Percentiles rank a stretch among this genome's conserved stretches.
Conservation (phyloP, 2,329 filamentous ascomycete species). For the Penicillium sp. region DNA sequence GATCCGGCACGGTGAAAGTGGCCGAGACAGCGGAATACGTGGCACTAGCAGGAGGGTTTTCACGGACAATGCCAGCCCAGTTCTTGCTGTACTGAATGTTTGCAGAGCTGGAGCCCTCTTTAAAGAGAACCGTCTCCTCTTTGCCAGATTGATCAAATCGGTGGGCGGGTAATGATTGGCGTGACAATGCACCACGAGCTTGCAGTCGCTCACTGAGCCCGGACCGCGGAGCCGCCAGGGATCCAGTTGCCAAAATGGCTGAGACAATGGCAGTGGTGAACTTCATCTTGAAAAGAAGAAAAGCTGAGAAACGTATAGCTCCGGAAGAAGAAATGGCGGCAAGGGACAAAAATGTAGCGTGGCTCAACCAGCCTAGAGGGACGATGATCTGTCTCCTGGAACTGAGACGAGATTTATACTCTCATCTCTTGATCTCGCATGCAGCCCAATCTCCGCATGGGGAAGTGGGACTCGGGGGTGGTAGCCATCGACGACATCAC, state of each 20-base stretch:
- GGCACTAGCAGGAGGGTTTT: conserved; percentile 36
- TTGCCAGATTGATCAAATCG: conserved; percentile 8
- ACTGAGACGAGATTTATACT: conserved; percentile 10
- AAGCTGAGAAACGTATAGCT: background rate
- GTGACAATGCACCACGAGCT: conserved; percentile 22
- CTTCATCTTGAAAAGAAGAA: conserved; percentile 26
- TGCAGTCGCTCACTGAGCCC: conserved; percentile 27
- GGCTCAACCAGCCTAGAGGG: background rate
- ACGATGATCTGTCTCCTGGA: too few relatives aligned
- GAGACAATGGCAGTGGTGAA: conserved; percentile 20
- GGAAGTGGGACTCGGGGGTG: conserved; percentile 13
- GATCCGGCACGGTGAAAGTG: conserved; percentile 50
- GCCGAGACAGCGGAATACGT: conserved; percentile 44
- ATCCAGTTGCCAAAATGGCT: conserved; percentile 20
- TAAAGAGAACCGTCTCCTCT: conserved; percentile 11
- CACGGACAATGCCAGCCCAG: conserved; percentile 56
- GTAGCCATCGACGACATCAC: conserved; percentile 1
- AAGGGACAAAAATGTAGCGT: background rate
- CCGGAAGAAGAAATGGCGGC: background rate
- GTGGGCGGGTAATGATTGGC: conserved; percentile 24
- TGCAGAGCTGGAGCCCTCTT: conserved; percentile 16
- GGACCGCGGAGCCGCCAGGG: conserved; percentile 27
- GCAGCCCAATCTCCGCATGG: conserved; percentile 17
- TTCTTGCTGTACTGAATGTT: conserved; percentile 51
- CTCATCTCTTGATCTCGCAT: conserved; percentile 11